Conservation (phyloP, 257 asterid species). For the Solanum clarkiae region DNA sequence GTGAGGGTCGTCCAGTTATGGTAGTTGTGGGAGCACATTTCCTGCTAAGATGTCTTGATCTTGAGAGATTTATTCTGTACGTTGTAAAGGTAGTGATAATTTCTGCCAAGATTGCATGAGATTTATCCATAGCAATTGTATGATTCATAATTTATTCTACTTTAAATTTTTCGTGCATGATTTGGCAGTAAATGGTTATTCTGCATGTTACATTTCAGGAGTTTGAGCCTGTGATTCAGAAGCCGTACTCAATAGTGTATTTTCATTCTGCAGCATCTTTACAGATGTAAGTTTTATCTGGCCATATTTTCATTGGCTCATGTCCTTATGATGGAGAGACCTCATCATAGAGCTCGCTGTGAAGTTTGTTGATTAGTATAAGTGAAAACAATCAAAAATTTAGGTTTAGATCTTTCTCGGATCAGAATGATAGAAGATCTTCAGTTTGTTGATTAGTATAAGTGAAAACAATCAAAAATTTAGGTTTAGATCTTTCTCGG, state of each 20-base stretch:
- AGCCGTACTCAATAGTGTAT: slow-evolving; percentile 86
- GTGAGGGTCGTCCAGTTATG: slow-evolving; percentile 88
- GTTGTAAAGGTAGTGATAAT: slow-evolving; percentile 60
- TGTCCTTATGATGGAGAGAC: not conserved
- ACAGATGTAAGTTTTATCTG: slow-evolving; percentile 46
- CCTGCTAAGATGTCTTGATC: slow-evolving; percentile 84
- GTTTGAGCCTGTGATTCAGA: slow-evolving; percentile 94
- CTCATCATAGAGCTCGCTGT: not conserved
- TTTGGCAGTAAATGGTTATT: not conserved
- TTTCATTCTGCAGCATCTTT: slow-evolving; percentile 93
- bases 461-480: not conserved
- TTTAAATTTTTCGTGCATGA: not conserved
- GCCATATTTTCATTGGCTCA: not conserved
- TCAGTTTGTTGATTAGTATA: not conserved
- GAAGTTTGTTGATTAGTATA: not conserved
- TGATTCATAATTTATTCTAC: not conserved
- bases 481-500: not conserved
- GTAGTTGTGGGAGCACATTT: slow-evolving; percentile 97
- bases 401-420: not conserved
- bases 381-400: not conserved
- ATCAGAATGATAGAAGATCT: not conserved
- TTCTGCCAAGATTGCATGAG: not conserved
- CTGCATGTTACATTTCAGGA: slow-evolving; percentile 42
- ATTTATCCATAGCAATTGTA: not conserved
- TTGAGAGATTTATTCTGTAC: slow-evolving; percentile 66